Percentiles rank a stretch among this genome's conserved stretches.
Conservation (phyloP, 2,329 filamentous ascomycete species). For the Fusarium sacchari region DNA sequence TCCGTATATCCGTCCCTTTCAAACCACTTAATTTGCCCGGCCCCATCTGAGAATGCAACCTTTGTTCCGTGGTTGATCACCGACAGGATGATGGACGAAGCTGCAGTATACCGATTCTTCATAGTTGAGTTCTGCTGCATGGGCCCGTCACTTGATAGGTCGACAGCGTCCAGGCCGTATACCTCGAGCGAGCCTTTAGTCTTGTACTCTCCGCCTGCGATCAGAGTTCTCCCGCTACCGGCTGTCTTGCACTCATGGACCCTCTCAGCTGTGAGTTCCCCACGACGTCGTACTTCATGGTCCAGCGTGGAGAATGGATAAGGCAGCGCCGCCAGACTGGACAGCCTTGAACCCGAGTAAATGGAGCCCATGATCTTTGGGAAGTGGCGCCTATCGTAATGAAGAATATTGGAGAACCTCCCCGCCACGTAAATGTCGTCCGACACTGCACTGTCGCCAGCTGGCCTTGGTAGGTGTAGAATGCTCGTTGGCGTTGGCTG, state of each 20-base stretch:
- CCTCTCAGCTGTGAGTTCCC: slow-evolving; percentile 64
- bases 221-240: slow-evolving; percentile 70
- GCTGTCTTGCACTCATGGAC: slow-evolving; percentile 63
- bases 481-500: slow-evolving; percentile 87
- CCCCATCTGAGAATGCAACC: slow-evolving; percentile 84
- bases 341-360: slow-evolving; percentile 84
- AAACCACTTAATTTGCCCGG: slow-evolving; percentile 88
- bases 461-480: slow-evolving; percentile 74
- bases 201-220: slow-evolving; percentile 91
- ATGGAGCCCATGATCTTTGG: slow-evolving; percentile 80
- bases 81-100: slow-evolving; percentile 81
- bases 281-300: slow-evolving; percentile 65
- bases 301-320: slow-evolving; percentile 73
- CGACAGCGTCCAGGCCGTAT: slow-evolving; percentile 68
- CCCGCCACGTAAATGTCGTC: slow-evolving; percentile 89
- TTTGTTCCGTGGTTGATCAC: slow-evolving; percentile 84
- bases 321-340: slow-evolving; percentile 75
- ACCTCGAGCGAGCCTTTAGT: slow-evolving; percentile 89
- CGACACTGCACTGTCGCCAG: slow-evolving; percentile 64
- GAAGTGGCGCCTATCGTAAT: slow-evolving; percentile 89
- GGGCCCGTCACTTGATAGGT: slow-evolving; percentile 41
- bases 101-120: slow-evolving; percentile 86
- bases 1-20: slow-evolving; percentile 82
- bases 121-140: slow-evolving; percentile 60
- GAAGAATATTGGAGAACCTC: slow-evolving; percentile 86